These are phyloP conservation scores for Bryopsis sp. DNA, from an alignment of 139 green algal species.

Conservation along the genomic window DNA sequence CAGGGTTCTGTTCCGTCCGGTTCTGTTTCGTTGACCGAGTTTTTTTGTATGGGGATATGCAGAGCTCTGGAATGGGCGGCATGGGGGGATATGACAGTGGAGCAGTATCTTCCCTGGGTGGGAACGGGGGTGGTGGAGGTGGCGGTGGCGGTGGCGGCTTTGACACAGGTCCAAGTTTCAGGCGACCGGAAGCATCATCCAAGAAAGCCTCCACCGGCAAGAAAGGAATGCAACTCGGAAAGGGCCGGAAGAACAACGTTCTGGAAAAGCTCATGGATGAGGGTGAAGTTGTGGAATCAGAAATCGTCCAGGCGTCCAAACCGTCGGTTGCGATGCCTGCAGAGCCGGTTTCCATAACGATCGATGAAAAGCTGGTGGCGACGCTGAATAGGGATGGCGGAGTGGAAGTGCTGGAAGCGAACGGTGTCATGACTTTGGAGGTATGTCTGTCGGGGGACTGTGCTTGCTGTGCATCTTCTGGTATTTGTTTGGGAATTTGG, in stretches of 20 bases:
- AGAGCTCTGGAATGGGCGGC: too few species aligned
- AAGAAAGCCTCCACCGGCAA: neutral
- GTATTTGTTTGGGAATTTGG: too few species aligned
- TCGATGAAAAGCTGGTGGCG: constrained; percentile 80
- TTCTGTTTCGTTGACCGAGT: too few species aligned
- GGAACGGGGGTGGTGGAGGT: neutral
- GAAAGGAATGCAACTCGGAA: constrained; percentile 81
- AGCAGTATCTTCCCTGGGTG: constrained; percentile 2
- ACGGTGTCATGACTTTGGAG: constrained; percentile 77
- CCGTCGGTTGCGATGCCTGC: neutral
- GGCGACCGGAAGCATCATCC: constrained; percentile 7
- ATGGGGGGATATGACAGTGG: too few species aligned
- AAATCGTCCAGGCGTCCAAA: constrained; percentile 9
- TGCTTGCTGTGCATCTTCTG: too few species aligned
- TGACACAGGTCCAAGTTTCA: neutral
- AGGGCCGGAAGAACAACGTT: constrained; percentile 71
- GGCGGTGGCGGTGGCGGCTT: neutral
- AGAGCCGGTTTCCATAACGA: constrained; percentile 45
- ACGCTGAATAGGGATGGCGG: constrained; percentile 84
- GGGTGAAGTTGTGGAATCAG: constrained; percentile 59
- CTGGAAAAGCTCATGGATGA: constrained; percentile 73
- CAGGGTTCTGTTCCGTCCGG: too few species aligned
- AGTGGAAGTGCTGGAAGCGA: constrained; percentile 88
- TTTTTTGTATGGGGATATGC: too few species aligned
- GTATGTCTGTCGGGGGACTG: constrained; percentile 28